A percentile compares a stretch with the other conserved stretches of the same genome.
Conservation (phyloP, 2,329 filamentous ascomycete genomes). For the Dothideomycetes sp. region DNA sequence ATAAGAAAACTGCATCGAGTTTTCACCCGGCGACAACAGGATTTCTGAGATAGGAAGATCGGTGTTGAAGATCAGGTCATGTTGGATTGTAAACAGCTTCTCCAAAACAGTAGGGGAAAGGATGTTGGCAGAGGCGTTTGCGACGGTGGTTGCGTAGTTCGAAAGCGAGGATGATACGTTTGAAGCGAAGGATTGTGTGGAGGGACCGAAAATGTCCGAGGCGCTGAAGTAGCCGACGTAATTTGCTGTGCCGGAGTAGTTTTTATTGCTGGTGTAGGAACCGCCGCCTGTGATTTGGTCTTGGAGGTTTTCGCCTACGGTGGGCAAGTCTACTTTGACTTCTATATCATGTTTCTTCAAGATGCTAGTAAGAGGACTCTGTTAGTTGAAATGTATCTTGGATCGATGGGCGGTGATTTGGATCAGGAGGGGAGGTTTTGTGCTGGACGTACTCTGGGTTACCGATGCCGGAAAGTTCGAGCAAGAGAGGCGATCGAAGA, state of each 20-base stretch:
- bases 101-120: conserved; percentile 34
- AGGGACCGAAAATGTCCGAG: conserved; percentile 27
- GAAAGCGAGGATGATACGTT: conserved; percentile 21
- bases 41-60: conserved; percentile 40
- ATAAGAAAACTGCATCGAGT: conserved; percentile 26
- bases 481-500: conserved; percentile 26
- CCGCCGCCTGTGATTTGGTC: conserved; percentile 19
- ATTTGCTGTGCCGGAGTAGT: conserved; percentile 25
- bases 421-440: background rate
- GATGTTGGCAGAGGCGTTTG: conserved; percentile 21
- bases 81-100: conserved; percentile 39
- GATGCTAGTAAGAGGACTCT: conserved; percentile 14
- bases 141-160: conserved; percentile 21
- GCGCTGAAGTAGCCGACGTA: conserved; percentile 27
- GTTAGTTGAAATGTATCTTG: too few species aligned
- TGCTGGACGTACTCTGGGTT: conserved; percentile 19
- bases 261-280: conserved; percentile 20
- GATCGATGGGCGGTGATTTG: conserved; percentile 28
- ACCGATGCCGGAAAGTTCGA: conserved; percentile 31
- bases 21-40: conserved; percentile 29
- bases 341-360: conserved; percentile 24
- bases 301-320: conserved; percentile 29
- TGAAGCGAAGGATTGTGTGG: conserved; percentile 17
- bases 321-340: conserved; percentile 22
- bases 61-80: conserved; percentile 40